Conservation (phyloP, 129 eudicot genomes). For the Centrapalus pauciflorus region DNA sequence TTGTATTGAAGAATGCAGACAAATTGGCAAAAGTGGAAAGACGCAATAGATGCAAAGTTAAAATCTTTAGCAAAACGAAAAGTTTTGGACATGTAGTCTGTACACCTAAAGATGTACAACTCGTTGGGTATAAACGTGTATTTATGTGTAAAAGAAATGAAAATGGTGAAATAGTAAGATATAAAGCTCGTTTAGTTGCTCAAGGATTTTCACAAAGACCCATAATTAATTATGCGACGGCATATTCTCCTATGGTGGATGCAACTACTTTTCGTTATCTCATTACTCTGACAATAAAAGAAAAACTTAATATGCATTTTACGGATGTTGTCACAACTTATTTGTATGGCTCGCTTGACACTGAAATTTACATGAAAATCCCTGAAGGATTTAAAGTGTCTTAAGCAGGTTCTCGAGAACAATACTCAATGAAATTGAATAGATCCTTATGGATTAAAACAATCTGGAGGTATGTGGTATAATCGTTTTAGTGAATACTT, state of each 20-base stretch:
- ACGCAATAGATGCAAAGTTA: background rate
- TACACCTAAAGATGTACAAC: background rate
- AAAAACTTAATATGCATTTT: background rate
- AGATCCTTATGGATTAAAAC: background rate
- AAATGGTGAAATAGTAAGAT: background rate
- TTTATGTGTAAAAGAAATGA: background rate
- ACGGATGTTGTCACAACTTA: slow-evolving; percentile 9
- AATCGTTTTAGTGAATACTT: background rate
- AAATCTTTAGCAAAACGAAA: background rate
- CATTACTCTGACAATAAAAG: background rate
- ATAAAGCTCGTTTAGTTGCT: background rate
- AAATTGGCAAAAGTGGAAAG: background rate
- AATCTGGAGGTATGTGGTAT: background rate
- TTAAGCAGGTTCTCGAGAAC: background rate
- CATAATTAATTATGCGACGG: background rate
- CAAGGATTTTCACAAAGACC: slow-evolving; percentile 4
- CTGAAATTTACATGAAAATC: slow-evolving; percentile 19
- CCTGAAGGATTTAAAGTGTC: background rate
- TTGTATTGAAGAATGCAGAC: too few relatives aligned
- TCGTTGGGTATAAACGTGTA: background rate
- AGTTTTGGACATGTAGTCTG: slow-evolving; percentile 10
- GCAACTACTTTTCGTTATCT: background rate
- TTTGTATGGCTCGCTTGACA: slow-evolving; percentile 14
- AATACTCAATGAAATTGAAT: background rate
- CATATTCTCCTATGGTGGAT: background rate